Conservation (phyloP, 148 eudicot species). For the Heliosperma pusillum region DNA sequence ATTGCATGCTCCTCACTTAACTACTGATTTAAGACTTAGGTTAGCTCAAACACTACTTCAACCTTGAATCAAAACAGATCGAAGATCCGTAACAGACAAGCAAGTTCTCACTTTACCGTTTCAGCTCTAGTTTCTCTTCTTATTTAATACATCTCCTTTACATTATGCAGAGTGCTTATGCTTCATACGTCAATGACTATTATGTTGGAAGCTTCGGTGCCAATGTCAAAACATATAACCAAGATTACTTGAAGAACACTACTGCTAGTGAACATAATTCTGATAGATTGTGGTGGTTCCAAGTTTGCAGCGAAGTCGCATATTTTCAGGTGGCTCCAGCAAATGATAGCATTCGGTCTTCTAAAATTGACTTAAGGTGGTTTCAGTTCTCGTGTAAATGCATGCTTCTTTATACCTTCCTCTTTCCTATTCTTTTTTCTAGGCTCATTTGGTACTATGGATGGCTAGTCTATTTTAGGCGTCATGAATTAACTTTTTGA, state of each 20-base stretch:
- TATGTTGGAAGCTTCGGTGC: conserved; percentile 53
- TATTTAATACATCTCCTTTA: not conserved
- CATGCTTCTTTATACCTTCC: conserved; percentile 8
- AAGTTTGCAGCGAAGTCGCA: conserved; percentile 99
- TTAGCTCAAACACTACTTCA: not conserved
- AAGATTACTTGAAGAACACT: conserved; percentile 59
- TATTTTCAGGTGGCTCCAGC: conserved; percentile 95
- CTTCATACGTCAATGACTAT: conserved; percentile 68
- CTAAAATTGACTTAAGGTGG: conserved; percentile 70
- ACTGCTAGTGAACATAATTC: conserved; percentile 35
- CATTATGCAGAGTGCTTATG: conserved; percentile 70
- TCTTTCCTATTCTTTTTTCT: not conserved
- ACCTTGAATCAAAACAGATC: not conserved
- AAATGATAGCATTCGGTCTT: conserved; percentile 87
- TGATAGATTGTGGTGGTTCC: conserved; percentile 99
- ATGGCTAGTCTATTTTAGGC: not conserved
- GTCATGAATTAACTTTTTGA: too few species aligned
- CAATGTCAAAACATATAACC: conserved; percentile 62
- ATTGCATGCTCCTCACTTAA: not conserved
- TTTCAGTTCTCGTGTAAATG: conserved; percentile 12
- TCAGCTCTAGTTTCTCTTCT: not conserved
- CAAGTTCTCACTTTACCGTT: not conserved
- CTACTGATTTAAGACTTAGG: not conserved
- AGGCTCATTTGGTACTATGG: not conserved
- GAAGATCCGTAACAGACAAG: not conserved